Percentiles rank a stretch among this genome's conserved stretches.
Evolutionary conservation across 1,284 basidiomycete species (phyloP).

Genomic region (Dichomitus squalens): DNA sequence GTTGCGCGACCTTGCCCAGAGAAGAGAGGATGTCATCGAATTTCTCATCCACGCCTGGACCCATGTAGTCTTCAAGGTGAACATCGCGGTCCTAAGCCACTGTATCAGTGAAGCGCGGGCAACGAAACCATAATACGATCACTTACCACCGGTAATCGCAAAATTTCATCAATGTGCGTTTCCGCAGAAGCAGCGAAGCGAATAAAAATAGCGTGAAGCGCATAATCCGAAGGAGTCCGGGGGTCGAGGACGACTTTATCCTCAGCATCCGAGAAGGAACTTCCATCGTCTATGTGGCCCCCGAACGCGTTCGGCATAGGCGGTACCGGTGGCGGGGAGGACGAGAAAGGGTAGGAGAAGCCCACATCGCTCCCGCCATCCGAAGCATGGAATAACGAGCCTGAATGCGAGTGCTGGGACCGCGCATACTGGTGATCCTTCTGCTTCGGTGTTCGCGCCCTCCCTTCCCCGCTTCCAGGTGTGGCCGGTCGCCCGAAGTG

Average conservation of each 20-base stretch:
- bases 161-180: slow-evolving; percentile 72
- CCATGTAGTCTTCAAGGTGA: slow-evolving; percentile 67
- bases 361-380: slow-evolving; percentile 69
- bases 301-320: slow-evolving; percentile 66
- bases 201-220: slow-evolving; percentile 84
- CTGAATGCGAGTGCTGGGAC: slow-evolving; percentile 73
- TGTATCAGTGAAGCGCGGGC: background rate
- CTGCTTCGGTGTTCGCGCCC: slow-evolving; percentile 45
- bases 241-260: slow-evolving; percentile 70
- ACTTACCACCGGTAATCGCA: slow-evolving; percentile 70
- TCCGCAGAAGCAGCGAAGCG: slow-evolving; percentile 82
- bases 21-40: slow-evolving; percentile 85
- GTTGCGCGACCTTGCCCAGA: slow-evolving; percentile 85
- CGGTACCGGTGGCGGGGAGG: slow-evolving; percentile 76
- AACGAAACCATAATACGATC: background rate
- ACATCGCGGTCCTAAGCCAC: slow-evolving; percentile 66
- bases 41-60: slow-evolving; percentile 68
- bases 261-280: slow-evolving; percentile 50
- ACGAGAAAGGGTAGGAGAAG: slow-evolving; percentile 38
- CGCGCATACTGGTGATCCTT: slow-evolving; percentile 61
- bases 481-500: slow-evolving; percentile 59
- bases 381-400: slow-evolving; percentile 69
- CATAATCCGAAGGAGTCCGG: slow-evolving; percentile 84
- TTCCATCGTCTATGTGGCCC: slow-evolving; percentile 48
- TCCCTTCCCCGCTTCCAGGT: slow-evolving; percentile 54